A percentile compares a stretch with the other conserved stretches of the same genome.
These are phyloP conservation scores for Sanghuangporus baumii DNA, from an alignment of 1,284 basidiomycete genomes.

Conservation along the genomic window DNA sequence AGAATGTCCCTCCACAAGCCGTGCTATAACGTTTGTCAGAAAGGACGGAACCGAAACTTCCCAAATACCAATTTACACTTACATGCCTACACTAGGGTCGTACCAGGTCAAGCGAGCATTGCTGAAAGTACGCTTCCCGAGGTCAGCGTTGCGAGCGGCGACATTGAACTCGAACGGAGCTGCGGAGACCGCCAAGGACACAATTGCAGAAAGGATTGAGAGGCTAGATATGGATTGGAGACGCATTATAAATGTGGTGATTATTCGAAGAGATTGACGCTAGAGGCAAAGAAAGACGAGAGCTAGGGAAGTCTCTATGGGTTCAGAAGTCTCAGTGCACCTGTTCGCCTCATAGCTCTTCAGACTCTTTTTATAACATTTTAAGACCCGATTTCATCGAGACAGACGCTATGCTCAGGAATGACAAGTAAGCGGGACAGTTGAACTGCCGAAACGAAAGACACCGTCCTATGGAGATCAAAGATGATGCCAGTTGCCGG, in stretches of 20 bases:
- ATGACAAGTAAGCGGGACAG: too few species aligned
- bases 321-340: too few species aligned
- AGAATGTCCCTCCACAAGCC: conserved; percentile 34
- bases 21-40: conserved; percentile 25
- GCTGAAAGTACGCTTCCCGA: conserved; percentile 36
- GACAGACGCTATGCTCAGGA: too few species aligned
- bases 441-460: too few species aligned
- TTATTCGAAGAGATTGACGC: not conserved
- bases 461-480: too few species aligned
- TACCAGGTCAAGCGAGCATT: conserved; percentile 45
- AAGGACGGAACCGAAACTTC: not conserved
- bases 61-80: not conserved
- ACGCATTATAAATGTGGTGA: not conserved
- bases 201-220: not conserved
- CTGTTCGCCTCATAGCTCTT: too few species aligned
- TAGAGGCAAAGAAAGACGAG: not conserved
- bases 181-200: not conserved
- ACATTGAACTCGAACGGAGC: conserved; percentile 32
- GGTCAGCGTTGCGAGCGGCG: conserved; percentile 30
- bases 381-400: too few species aligned
- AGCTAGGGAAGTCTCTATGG: too few species aligned
- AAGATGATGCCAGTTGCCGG: too few species aligned
- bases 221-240: not conserved
- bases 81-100: conserved; percentile 46
- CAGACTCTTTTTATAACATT: too few species aligned